Percentiles rank a stretch among this genome's conserved stretches.
Evolutionary conservation across 345 rosid species (phyloP).

Genomic region (Salix exigua): DNA sequence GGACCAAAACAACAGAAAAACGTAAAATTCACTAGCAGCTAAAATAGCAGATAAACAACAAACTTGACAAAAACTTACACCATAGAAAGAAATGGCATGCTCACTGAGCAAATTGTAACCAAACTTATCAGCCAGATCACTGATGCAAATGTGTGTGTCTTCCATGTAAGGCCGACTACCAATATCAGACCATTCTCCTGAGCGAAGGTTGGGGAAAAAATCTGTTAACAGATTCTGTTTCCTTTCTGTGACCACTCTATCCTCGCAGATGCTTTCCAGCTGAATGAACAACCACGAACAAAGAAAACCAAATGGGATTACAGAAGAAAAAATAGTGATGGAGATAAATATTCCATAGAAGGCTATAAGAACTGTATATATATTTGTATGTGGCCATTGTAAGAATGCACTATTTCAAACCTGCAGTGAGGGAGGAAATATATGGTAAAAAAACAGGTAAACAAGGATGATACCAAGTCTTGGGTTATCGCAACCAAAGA

Average conservation of each 20-base stretch:
- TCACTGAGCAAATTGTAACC: slow-evolving; percentile 30
- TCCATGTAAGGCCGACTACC: slow-evolving; percentile 65
- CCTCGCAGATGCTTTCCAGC: slow-evolving; percentile 66
- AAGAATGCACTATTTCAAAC: too few species aligned
- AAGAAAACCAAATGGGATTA: background rate
- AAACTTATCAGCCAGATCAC: slow-evolving; percentile 53
- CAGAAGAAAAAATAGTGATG: background rate
- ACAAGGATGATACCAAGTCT: too few species aligned
- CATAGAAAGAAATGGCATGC: slow-evolving; percentile 61
- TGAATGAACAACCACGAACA: slow-evolving; percentile 21
- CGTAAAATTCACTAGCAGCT: background rate
- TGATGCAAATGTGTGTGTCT: slow-evolving; percentile 75
- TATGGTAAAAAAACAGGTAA: too few species aligned
- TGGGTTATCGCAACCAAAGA: background rate
- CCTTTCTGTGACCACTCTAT: slow-evolving; percentile 32
- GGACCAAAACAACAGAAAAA: background rate
- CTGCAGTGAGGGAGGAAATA: too few species aligned
- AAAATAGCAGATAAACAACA: background rate
- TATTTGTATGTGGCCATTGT: background rate
- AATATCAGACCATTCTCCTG: slow-evolving; percentile 82
- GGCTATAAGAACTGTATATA: background rate
- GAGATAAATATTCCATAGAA: background rate
- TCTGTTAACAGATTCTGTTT: slow-evolving; percentile 26
- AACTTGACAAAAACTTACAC: slow-evolving; percentile 41
- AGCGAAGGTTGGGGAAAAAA: slow-evolving; percentile 54